Base-by-base conservation (phyloP, 257 asterid species). In the Linaria vulgaris region DNA sequence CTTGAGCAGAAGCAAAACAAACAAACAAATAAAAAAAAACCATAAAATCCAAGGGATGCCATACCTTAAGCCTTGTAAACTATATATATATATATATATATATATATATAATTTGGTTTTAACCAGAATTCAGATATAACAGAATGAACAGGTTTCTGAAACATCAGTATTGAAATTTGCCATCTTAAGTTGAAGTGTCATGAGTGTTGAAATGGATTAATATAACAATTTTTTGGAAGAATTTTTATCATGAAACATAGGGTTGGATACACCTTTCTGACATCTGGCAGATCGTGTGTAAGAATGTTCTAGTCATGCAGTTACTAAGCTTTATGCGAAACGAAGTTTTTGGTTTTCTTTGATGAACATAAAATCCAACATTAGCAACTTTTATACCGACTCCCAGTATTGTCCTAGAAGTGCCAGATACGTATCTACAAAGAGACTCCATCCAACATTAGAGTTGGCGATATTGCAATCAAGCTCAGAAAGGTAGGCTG, bases 41-140 rank as follows among this genome's bases (percentile, higher is more conserved):
- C n/a, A n/a, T n/a, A n/a, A n/a, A n/a, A n/a, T 37, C 57, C 24
- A 39, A 44, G 31, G 71, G 55, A 63, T 1, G 22, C 58, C 12
- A 12, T 43, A 21, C 38, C n/a, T 38, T 68, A n/a, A 62, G 47
- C 59, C 13, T 4, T 11, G 58, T 60, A 48, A 69, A 69, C n/a
- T n/a, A n/a, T n/a, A n/a, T n/a, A n/a, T n/a, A n/a, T n/a, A n/a
- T n/a, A n/a, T n/a, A n/a, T n/a, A 73, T 27, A 59, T 38, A 30
- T 47, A 38, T 25, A 7, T 38, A 44, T n/a, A n/a, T n/a, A n/a
- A n/a, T n/a, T n/a, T n/a, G n/a, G 6, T 34, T 4, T 34, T 11
- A 34, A 4, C 41, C 41, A 34, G 6, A 34, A 1, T 3, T 34
- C 1, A 34, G 37, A 4, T 8, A 7, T 7, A 34, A 34, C 9